Evolutionary conservation across 2,329 filamentous ascomycete species (phyloP).

Genomic region (Diaporthe sp.): DNA sequence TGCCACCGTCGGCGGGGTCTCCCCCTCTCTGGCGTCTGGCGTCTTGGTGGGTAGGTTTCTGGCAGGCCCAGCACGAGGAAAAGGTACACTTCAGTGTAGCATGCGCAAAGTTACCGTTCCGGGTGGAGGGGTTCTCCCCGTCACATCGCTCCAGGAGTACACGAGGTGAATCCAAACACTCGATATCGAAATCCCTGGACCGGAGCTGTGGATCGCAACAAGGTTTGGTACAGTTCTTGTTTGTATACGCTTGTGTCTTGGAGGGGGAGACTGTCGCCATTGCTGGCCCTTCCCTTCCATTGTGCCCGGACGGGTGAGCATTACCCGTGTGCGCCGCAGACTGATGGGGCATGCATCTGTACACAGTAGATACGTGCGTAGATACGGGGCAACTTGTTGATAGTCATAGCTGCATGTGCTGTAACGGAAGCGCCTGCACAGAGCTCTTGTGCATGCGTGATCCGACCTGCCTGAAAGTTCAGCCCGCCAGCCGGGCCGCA

Average conservation of each 20-base stretch:
- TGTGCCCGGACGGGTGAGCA: neutral
- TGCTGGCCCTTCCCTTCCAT: neutral
- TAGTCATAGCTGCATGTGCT: conserved; percentile 19
- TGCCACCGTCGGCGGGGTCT: conserved; percentile 11
- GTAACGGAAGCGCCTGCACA: conserved; percentile 10
- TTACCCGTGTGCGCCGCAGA: neutral
- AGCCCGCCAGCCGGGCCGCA: conserved; percentile 9
- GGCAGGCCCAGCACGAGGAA: neutral
- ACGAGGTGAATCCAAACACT: neutral
- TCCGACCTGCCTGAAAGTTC: conserved; percentile 22
- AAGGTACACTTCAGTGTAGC: neutral
- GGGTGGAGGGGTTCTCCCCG: conserved; percentile 19
- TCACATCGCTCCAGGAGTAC: conserved; percentile 16
- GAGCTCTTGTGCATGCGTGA: conserved; percentile 9
- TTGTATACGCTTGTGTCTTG: neutral
- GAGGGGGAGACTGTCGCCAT: neutral
- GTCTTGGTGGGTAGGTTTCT: neutral
- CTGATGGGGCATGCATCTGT: neutral
- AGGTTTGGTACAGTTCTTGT: conserved; percentile 1
- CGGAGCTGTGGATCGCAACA: conserved; percentile 12
- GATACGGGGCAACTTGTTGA: neutral
- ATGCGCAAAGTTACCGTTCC: neutral
- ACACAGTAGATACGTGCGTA: neutral
- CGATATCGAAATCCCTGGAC: conserved; percentile 25
- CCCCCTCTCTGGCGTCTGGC: neutral